Evolutionary conservation across 345 rosid genomes (phyloP).

Genomic region (Camelina neglecta): DNA sequence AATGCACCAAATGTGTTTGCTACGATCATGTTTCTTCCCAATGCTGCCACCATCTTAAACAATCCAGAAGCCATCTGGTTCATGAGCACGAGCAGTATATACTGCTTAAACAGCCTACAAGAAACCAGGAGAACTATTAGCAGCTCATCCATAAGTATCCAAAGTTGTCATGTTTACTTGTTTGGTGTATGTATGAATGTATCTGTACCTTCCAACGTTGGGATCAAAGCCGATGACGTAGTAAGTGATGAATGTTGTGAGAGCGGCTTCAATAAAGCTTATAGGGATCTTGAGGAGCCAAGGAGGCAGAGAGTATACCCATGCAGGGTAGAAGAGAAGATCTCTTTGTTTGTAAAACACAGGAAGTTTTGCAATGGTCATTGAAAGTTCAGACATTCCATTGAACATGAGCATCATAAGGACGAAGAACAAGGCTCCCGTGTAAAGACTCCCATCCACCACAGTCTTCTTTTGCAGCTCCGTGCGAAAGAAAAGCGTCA

Average conservation of each 20-base stretch:
- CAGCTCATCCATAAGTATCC: background rate
- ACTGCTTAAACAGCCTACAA: slow-evolving; percentile 71
- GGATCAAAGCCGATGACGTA: slow-evolving; percentile 83
- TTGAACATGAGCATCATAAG: slow-evolving; percentile 60
- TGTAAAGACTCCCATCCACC: slow-evolving; percentile 56
- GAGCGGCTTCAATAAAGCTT: slow-evolving; percentile 63
- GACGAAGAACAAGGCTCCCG: slow-evolving; percentile 71
- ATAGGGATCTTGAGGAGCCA: slow-evolving; percentile 86
- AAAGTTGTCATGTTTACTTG: background rate
- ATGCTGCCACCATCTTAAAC: slow-evolving; percentile 61
- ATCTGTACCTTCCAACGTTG: slow-evolving; percentile 60
- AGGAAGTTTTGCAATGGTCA: slow-evolving; percentile 83
- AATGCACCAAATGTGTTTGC: slow-evolving; percentile 71
- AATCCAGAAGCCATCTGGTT: slow-evolving; percentile 71
- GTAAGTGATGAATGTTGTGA: slow-evolving; percentile 68
- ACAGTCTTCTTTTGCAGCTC: slow-evolving; percentile 54
- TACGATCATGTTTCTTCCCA: slow-evolving; percentile 65
- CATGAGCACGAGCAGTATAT: slow-evolving; percentile 52
- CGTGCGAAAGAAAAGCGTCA: slow-evolving; percentile 68
- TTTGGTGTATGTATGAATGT: background rate
- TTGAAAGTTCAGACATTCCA: slow-evolving; percentile 73
- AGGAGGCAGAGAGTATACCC: slow-evolving; percentile 79
- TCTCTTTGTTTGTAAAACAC: slow-evolving; percentile 88
- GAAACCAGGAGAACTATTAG: slow-evolving; percentile 25
- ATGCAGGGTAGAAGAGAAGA: slow-evolving; percentile 72